Evolutionary conservation across 257 asterid species (phyloP).

Genomic region (Salvia miltiorrhiza): DNA sequence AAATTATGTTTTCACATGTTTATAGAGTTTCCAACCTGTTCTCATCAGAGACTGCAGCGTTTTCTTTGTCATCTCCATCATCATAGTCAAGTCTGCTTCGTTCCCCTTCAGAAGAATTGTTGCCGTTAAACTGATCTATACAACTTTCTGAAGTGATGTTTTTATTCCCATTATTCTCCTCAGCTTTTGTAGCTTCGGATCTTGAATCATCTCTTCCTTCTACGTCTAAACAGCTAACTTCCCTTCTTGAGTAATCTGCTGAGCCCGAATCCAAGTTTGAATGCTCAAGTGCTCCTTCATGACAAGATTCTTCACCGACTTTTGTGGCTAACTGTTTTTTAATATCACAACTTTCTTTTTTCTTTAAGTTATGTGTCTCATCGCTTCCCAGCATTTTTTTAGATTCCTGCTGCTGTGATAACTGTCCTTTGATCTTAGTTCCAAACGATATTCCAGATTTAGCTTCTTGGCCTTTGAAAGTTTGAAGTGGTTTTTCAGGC

Average conservation of each 20-base stretch:
- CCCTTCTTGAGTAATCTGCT: slow-evolving; percentile 16
- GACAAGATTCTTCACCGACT: slow-evolving; percentile 14
- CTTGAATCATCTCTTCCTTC: slow-evolving; percentile 27
- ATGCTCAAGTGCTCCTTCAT: slow-evolving; percentile 22
- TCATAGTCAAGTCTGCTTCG: slow-evolving; percentile 20
- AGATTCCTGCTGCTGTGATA: slow-evolving; percentile 11
- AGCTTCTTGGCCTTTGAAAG: slow-evolving; percentile 22
- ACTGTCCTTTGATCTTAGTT: slow-evolving; percentile 25
- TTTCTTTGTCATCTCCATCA: slow-evolving; percentile 73
- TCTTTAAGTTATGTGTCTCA: not conserved
- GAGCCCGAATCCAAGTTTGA: slow-evolving; percentile 17
- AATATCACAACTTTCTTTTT: not conserved
- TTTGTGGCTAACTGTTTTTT: not conserved
- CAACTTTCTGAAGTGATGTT: slow-evolving; percentile 19
- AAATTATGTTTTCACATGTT: not conserved
- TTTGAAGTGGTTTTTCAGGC: slow-evolving; percentile 24
- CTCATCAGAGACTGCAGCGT: slow-evolving; percentile 52
- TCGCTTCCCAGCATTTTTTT: slow-evolving; percentile 24
- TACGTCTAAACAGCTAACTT: not conserved
- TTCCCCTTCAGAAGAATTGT: slow-evolving; percentile 22
- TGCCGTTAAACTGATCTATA: slow-evolving; percentile 8
- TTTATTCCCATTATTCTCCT: slow-evolving; percentile 26
- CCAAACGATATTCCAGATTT: slow-evolving; percentile 26
- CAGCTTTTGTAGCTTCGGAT: slow-evolving; percentile 17
- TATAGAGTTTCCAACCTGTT: slow-evolving; percentile 53